phyloP scores from a whole-genome alignment of 805 yeast species.

The Torulaspora maleeae region DNA sequence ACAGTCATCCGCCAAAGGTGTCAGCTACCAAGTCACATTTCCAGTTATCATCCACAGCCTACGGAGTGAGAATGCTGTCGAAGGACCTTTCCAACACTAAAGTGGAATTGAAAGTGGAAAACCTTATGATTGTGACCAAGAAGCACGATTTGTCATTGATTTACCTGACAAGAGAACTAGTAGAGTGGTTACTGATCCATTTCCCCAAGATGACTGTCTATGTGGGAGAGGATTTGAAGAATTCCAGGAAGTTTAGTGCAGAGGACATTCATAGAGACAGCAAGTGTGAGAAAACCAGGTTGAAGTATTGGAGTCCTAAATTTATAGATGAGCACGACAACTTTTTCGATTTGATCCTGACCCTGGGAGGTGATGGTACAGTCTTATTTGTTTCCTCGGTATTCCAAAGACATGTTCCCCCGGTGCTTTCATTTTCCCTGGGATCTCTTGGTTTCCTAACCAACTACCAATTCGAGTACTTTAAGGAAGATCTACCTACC shows the following conservation, averaged over 20 bases:
- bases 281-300: slow-evolving; percentile 42
- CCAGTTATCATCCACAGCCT: slow-evolving; percentile 73
- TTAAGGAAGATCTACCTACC: slow-evolving; percentile 50
- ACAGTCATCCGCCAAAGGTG: slow-evolving; percentile 8
- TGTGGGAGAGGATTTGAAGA: slow-evolving; percentile 66
- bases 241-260: slow-evolving; percentile 60
- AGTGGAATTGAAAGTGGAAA: slow-evolving; percentile 61
- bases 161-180: slow-evolving; percentile 69
- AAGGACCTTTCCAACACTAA: slow-evolving; percentile 66
- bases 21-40: slow-evolving; percentile 46
- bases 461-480: slow-evolving; percentile 73
- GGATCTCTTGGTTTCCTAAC: slow-evolving; percentile 94
- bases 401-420: slow-evolving; percentile 84
- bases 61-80: slow-evolving; percentile 73
- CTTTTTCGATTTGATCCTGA: slow-evolving; percentile 68
- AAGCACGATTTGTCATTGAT: slow-evolving; percentile 79
- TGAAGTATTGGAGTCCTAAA: slow-evolving; percentile 64
- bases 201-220: slow-evolving; percentile 48
- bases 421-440: slow-evolving; percentile 79
- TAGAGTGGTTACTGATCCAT: slow-evolving; percentile 62
- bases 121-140: slow-evolving; percentile 81
- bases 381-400: slow-evolving; percentile 82
- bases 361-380: slow-evolving; percentile 97
- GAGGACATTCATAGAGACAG: slow-evolving; percentile 45
- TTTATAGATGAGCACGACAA: slow-evolving; percentile 44